Base-by-base conservation (phyloP, 345 rosid genomes). In the Ceriops tagal region DNA sequence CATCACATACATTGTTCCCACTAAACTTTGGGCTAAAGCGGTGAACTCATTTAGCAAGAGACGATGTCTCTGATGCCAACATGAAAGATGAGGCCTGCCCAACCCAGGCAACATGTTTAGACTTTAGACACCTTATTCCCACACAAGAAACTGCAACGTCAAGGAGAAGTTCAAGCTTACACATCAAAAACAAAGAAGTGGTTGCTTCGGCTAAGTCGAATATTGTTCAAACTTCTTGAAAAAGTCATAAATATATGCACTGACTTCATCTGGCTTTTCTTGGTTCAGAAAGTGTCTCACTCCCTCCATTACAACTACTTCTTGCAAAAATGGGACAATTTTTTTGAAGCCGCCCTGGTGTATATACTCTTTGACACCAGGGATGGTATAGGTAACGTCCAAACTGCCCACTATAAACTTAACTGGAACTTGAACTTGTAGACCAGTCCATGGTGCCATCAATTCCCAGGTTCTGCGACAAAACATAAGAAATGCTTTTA, bases 401-500 rank as follows among this genome's bases (percentile, higher is more conserved):
- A 21, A 7, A 8, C 47, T 55, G 3, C 67, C 67, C 11, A 64
- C 53, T 0, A 64, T 47, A 28, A 64, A 64, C 55, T 64, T 47
- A 4, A 46, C 55, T 2, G 67, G 67, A 4, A 47, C 55, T 47
- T 15, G 7, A 8, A 64, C 5, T 28, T 64, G 66, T 5, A 39
- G 6, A 5, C 66, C 66, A 8, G 49, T 13, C 66, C 66, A 62
- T 4, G 66, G 66, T 39, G 66, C 53, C 19, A 39, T 8, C 20
- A 62, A 51, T 15, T 62, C 66, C 66, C 66, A 62, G 66, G 24
- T 62, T 11, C 66, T 62, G 66, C 66, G 39, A 24, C 55, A 56
- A 56, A 55, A 56, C 59, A 56, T 5, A 56, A 56, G 18, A 43
- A 43, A 43, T 3, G 16, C 49, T 43, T 43, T 43, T 3, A 43